Percentiles rank a stretch among this genome's conserved stretches.
phyloP scores from a whole-genome alignment of 257 asterid genomes.

The Lithospermum erythrorhizon region DNA sequence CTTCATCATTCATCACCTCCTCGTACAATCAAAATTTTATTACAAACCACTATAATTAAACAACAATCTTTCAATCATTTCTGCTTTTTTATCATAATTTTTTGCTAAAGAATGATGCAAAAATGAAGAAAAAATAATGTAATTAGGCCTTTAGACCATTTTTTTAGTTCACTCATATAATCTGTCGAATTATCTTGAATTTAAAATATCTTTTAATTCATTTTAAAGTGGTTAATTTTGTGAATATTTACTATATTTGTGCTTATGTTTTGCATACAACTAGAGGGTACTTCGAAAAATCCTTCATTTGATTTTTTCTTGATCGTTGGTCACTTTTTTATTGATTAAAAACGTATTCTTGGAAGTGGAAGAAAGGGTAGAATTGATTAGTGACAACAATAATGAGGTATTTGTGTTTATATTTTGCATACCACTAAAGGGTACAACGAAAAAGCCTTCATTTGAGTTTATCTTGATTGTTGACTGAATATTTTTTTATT shows the following conservation, averaged over 20 bases:
- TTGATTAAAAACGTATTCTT: too few relatives aligned
- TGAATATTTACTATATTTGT: not conserved
- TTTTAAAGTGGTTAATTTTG: not conserved
- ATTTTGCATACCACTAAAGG: too few relatives aligned
- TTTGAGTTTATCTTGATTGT: not conserved
- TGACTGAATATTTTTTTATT: not conserved
- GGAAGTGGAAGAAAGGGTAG: slow-evolving; percentile 3
- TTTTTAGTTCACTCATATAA: too few relatives aligned
- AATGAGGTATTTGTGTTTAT: not conserved
- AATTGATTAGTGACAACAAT: too few relatives aligned
- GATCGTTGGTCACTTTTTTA: not conserved
- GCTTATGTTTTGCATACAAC: not conserved
- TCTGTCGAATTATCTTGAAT: too few relatives aligned
- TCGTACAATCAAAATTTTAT: not conserved
- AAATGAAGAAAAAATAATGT: not conserved
- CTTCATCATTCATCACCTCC: too few relatives aligned
- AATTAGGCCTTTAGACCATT: not conserved
- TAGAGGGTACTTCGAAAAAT: too few relatives aligned
- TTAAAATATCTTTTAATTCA: too few relatives aligned
- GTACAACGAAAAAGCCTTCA: too few relatives aligned
- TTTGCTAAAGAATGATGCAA: not conserved
- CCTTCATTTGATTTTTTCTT: not conserved
- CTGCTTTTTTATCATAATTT: too few relatives aligned
- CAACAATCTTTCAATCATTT: too few relatives aligned
- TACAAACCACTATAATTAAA: not conserved